A percentile compares a stretch with the other conserved stretches of the same genome.
Conservation (phyloP, 164 flowering plant genomes). For the Magnolia officinalis region DNA sequence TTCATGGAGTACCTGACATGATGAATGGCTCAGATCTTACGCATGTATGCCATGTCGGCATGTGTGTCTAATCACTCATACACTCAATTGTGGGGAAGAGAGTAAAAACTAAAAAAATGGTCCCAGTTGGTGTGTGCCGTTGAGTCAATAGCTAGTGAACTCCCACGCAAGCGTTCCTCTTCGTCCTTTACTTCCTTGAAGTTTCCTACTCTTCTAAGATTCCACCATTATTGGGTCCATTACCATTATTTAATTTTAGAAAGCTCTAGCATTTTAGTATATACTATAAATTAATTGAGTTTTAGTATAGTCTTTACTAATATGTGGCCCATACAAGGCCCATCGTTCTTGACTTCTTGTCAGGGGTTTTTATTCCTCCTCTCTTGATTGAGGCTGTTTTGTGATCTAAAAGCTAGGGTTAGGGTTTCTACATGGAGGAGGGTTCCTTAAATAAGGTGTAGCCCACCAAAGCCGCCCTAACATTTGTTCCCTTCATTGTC, state of each 20-base stretch:
- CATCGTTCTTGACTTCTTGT: conserved; percentile 16
- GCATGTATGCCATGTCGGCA: not conserved
- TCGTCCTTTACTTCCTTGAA: conserved; percentile 15
- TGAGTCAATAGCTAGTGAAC: conserved; percentile 6
- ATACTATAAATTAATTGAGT: not conserved
- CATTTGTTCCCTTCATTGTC: conserved; percentile 21
- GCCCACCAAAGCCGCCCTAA: conserved; percentile 9
- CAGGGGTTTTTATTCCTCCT: not conserved
- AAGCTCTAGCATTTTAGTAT: not conserved
- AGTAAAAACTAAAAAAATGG: not conserved
- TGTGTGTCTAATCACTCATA: not conserved
- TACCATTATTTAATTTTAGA: conserved; percentile 2
- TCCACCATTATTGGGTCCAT: conserved; percentile 15
- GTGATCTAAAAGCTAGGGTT: conserved; percentile 1
- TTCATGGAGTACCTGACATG: not conserved
- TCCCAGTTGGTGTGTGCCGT: not conserved
- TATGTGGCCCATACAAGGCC: conserved; percentile 2
- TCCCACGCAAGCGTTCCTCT: conserved; percentile 7
- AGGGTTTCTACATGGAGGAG: conserved; percentile 11
- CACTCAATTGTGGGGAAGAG: not conserved
- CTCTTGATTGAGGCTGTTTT: not conserved
- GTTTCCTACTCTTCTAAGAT: conserved; percentile 12
- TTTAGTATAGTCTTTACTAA: not conserved
- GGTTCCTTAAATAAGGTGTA: conserved; percentile 8
- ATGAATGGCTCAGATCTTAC: not conserved